Conservation (phyloP, 352 stramenopile species). For the Pythium aquatile region DNA sequence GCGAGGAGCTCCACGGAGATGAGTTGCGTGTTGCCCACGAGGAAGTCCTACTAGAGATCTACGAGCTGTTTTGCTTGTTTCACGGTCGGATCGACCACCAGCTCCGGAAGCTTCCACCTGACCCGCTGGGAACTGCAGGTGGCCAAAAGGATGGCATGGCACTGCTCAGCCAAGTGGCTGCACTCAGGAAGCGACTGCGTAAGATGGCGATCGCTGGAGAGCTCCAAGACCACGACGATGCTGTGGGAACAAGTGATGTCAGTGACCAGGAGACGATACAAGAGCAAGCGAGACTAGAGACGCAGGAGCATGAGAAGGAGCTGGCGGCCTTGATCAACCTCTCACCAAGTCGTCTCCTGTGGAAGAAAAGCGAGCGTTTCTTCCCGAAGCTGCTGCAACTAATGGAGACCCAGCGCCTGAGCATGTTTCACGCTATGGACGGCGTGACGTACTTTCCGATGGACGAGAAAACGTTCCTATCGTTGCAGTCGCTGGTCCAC, state of each 20-base stretch:
- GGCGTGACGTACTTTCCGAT: conserved; percentile 49
- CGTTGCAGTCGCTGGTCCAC: conserved; percentile 54
- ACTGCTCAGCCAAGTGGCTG: conserved; percentile 39
- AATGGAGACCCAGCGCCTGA: conserved; percentile 34
- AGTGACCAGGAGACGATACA: not conserved
- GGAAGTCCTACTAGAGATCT: conserved; percentile 40
- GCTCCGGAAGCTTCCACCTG: conserved; percentile 14
- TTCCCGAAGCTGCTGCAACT: conserved; percentile 44
- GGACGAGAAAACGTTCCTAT: conserved; percentile 47
- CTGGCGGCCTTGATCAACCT: conserved; percentile 30
- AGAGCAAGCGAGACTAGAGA: not conserved
- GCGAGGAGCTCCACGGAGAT: conserved; percentile 22
- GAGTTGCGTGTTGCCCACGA: conserved; percentile 38
- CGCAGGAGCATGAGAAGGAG: conserved; percentile 18
- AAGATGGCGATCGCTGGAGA: conserved; percentile 40
- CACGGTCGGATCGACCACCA: conserved; percentile 51
- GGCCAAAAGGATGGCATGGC: conserved; percentile 47
- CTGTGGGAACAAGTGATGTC: conserved; percentile 9
- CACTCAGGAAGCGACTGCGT: conserved; percentile 37
- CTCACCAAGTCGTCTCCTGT: conserved; percentile 34
- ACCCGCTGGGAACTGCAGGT: not conserved
- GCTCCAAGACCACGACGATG: conserved; percentile 22
- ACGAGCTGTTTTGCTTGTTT: conserved; percentile 56
- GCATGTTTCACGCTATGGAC: conserved; percentile 41
- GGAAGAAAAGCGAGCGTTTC: conserved; percentile 34